phyloP scores from a whole-genome alignment of 2,329 filamentous ascomycete species.

The Cylindrodendrum hubeiense region DNA sequence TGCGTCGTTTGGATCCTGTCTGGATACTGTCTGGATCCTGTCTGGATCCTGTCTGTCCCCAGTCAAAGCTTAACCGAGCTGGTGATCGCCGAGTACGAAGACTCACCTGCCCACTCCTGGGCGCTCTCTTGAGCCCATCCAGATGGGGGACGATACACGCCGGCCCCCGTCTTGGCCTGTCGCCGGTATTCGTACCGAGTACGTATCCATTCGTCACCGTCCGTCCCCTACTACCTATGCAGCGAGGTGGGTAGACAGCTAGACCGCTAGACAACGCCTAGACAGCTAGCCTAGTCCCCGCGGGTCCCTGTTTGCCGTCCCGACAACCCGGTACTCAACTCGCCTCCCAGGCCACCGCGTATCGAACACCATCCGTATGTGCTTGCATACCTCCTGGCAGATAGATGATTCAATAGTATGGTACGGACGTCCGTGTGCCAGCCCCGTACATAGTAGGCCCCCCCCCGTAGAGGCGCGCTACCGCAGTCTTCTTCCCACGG shows the following conservation, averaged over 20 bases:
- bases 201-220: slow-evolving; percentile 20
- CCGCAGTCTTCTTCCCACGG: background rate
- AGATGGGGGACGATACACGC: slow-evolving; percentile 14
- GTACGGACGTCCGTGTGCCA: background rate
- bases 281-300: too few relatives aligned
- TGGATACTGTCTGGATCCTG: background rate
- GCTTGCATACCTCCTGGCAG: background rate
- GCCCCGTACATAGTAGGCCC: too few relatives aligned
- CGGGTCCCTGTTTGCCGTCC: slow-evolving; percentile 32
- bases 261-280: too few relatives aligned
- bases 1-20: background rate
- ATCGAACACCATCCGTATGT: background rate
- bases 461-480: background rate
- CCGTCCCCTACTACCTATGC: too few relatives aligned
- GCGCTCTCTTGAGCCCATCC: slow-evolving; percentile 23
- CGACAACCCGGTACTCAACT: slow-evolving; percentile 32
- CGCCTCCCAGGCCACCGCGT: background rate
- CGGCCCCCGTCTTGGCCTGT: background rate
- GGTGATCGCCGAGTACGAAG: slow-evolving; percentile 19
- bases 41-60: background rate
- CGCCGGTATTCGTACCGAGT: background rate
- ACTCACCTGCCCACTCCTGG: slow-evolving; percentile 5
- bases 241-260: too few relatives aligned
- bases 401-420: background rate
- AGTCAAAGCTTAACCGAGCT: slow-evolving; percentile 21